phyloP scores from a whole-genome alignment of 2,329 filamentous ascomycete genomes.

The Ascochyta clinopodiicola region DNA sequence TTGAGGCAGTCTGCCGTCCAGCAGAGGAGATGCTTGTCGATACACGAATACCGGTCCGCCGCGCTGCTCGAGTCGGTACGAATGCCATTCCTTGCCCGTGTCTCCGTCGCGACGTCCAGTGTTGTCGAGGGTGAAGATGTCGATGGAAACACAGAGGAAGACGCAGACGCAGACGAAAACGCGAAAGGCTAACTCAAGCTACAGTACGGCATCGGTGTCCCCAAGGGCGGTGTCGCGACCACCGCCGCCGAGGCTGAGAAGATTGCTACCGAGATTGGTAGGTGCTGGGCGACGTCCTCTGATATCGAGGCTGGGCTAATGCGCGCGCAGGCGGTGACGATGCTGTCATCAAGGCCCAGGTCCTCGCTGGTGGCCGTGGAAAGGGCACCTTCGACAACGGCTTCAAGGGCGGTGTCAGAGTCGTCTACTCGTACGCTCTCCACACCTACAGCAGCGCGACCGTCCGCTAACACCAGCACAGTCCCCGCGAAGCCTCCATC shows the following conservation, averaged over 20 bases:
- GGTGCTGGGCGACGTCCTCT: conserved; percentile 23
- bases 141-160: too few relatives aligned
- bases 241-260: conserved; percentile 86
- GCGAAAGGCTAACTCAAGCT: conserved; percentile 31
- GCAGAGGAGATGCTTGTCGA: conserved; percentile 88
- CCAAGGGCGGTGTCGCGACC: conserved; percentile 85
- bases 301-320: conserved; percentile 38
- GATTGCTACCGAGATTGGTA: conserved; percentile 88
- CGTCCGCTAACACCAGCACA: conserved; percentile 40
- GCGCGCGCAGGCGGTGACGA: conserved; percentile 72
- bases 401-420: conserved; percentile 96
- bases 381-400: conserved; percentile 99
- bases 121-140: too few relatives aligned
- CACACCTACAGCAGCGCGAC: background rate
- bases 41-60: conserved; percentile 97
- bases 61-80: conserved; percentile 77
- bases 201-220: conserved; percentile 93
- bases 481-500: conserved; percentile 90
- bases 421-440: conserved; percentile 84
- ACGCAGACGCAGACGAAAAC: background rate
- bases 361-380: conserved; percentile 94
- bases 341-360: conserved; percentile 99
- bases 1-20: conserved; percentile 66
- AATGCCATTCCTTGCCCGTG: background rate
- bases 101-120: conserved; percentile 2